Evolutionary conservation across 1,139 yeast species (phyloP).

Genomic region (Tardiomyces digboiensis): DNA sequence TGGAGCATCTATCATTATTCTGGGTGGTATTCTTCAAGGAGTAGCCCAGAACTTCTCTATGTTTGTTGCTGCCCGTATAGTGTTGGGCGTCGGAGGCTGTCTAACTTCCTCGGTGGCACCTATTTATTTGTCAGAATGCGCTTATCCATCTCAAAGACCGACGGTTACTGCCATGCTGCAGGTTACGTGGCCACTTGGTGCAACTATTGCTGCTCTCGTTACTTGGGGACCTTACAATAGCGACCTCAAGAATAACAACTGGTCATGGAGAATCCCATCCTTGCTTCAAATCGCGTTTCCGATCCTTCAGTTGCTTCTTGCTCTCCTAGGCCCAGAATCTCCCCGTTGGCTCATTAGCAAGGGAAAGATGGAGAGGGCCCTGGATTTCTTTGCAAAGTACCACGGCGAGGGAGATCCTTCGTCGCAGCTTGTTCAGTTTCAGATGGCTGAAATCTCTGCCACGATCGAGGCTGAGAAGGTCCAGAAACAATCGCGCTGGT

Average conservation of each 20-base stretch:
- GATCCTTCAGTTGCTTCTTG: conserved; percentile 34
- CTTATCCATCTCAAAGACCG: conserved; percentile 57
- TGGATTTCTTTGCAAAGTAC: conserved; percentile 36
- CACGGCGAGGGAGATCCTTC: conserved; percentile 43
- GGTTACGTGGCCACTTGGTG: conserved; percentile 40
- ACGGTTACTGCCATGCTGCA: conserved; percentile 39
- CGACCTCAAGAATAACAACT: neutral
- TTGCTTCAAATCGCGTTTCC: conserved; percentile 44
- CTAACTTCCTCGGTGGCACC: conserved; percentile 64
- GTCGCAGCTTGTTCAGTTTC: neutral
- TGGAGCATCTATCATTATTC: conserved; percentile 28
- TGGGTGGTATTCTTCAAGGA: conserved; percentile 2
- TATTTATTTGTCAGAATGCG: conserved; percentile 64
- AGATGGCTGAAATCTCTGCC: conserved; percentile 39
- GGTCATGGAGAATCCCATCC: neutral
- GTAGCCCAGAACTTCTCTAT: conserved; percentile 66
- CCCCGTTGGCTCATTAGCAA: conserved; percentile 64
- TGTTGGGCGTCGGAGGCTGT: conserved; percentile 65
- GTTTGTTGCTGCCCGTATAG: conserved; percentile 48
- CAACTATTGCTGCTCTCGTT: conserved; percentile 37
- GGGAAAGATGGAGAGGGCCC: conserved; percentile 51
- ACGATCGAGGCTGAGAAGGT: conserved; percentile 47
- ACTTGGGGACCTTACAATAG: conserved; percentile 32
- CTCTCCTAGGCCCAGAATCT: conserved; percentile 51
- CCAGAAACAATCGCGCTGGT: conserved; percentile 26